Percentiles rank a stretch among this genome's conserved stretches.
Conservation (phyloP, 257 asterid species). For the Solanum paucissectum region DNA sequence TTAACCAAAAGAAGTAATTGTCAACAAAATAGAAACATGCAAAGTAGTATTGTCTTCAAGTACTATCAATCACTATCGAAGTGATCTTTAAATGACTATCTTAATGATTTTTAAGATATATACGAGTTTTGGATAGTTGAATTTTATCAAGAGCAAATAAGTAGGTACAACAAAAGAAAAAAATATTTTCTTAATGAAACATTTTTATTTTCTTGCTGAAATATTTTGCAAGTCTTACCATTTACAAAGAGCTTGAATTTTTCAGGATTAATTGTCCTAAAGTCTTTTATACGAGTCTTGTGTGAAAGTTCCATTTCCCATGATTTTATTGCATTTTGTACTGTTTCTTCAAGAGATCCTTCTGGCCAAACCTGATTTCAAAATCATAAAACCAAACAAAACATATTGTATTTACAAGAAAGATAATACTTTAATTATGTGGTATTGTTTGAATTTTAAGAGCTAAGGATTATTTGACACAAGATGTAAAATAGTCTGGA, state of each 20-base stretch:
- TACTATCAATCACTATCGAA: neutral
- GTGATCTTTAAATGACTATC: neutral
- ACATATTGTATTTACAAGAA: neutral
- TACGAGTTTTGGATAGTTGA: neutral
- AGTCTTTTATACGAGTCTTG: slow-evolving; percentile 60
- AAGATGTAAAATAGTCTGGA: neutral
- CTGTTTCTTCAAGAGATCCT: slow-evolving; percentile 79
- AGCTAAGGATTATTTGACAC: neutral
- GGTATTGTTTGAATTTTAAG: too few relatives aligned
- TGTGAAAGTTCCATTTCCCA: slow-evolving; percentile 98
- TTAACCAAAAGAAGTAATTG: neutral
- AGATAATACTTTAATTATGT: too few relatives aligned
- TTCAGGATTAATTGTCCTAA: slow-evolving; percentile 62
- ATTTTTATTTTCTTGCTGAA: too few relatives aligned
- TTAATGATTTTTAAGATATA: neutral
- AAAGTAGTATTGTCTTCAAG: neutral
- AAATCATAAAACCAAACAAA: neutral
- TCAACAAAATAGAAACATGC: neutral
- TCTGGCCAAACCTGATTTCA: slow-evolving; percentile 55
- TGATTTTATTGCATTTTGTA: slow-evolving; percentile 79
- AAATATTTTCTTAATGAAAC: neutral
- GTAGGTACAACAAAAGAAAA: neutral
- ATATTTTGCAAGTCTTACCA: slow-evolving; percentile 27
- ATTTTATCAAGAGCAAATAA: neutral
- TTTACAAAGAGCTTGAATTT: slow-evolving; percentile 77